These are phyloP conservation scores for Suhomyces yuchorum DNA, from an alignment of 1,139 yeast genomes.

Conservation along the genomic window DNA sequence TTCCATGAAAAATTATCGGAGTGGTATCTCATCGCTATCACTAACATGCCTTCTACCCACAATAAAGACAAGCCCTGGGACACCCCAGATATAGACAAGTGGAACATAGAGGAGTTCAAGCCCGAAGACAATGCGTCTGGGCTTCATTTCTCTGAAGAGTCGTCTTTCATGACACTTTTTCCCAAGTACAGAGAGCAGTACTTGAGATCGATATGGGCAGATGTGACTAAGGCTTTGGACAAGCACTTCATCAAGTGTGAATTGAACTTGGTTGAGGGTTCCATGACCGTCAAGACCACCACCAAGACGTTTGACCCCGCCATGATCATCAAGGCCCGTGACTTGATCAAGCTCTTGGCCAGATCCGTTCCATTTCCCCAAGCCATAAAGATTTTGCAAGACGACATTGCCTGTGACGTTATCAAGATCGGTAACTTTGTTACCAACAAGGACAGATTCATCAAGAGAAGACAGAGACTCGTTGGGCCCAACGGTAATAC, in stretches of 20 bases:
- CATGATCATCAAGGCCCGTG: slow-evolving; percentile 90
- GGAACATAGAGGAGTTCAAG: slow-evolving; percentile 87
- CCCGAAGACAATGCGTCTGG: slow-evolving; percentile 90
- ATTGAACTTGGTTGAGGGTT: slow-evolving; percentile 90
- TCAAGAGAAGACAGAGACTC: slow-evolving; percentile 92
- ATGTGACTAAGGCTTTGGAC: slow-evolving; percentile 79
- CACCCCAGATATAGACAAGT: slow-evolving; percentile 91
- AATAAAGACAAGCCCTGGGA: slow-evolving; percentile 98
- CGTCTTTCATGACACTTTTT: slow-evolving; percentile 90
- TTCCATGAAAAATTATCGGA: slow-evolving; percentile 8
- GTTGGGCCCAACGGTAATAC: slow-evolving; percentile 98
- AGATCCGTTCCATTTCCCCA: slow-evolving; percentile 98
- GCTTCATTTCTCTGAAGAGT: slow-evolving; percentile 87
- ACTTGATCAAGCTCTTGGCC: slow-evolving; percentile 87
- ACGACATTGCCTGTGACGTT: slow-evolving; percentile 93
- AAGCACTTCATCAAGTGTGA: slow-evolving; percentile 76
- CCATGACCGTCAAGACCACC: slow-evolving; percentile 96
- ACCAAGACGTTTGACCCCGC: slow-evolving; percentile 96
- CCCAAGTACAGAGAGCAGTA: slow-evolving; percentile 96
- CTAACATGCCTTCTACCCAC: slow-evolving; percentile 84
- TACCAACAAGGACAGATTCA: slow-evolving; percentile 87
- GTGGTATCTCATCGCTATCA: slow-evolving; percentile 8
- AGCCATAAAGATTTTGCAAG: slow-evolving; percentile 87
- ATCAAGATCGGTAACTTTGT: slow-evolving; percentile 92
- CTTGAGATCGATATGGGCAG: slow-evolving; percentile 88